phyloP scores from a whole-genome alignment of 371 early-diverging fungal genomes.

The Mucor sp. region DNA sequence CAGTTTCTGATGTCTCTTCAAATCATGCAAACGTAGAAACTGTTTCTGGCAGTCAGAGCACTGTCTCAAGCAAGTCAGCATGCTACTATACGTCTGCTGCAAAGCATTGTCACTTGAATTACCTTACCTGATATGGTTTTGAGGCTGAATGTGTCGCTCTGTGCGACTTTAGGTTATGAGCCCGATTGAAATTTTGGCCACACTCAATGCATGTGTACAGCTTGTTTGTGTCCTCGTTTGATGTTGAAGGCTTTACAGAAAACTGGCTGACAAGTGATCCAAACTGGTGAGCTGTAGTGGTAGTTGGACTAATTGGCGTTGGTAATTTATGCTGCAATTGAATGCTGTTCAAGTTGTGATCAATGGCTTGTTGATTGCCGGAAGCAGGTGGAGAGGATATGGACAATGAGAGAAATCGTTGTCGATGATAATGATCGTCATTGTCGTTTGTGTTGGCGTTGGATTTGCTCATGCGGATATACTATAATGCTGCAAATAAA shows the following conservation, averaged over 20 bases:
- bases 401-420: background rate
- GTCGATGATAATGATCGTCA: background rate
- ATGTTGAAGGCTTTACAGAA: conserved; percentile 15
- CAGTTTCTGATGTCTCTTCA: conserved; percentile 74
- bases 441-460: background rate
- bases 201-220: conserved; percentile 36
- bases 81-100: background rate
- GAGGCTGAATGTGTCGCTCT: conserved; percentile 47
- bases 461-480: background rate
- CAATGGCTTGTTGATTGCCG: background rate
- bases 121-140: conserved; percentile 47
- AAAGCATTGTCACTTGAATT: background rate
- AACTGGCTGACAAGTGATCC: conserved; percentile 20
- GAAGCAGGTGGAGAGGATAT: background rate
- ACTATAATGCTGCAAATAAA: background rate
- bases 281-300: background rate
- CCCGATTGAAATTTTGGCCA: conserved; percentile 44
- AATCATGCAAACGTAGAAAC: conserved; percentile 74
- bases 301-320: conserved; percentile 15
- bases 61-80: conserved; percentile 7
- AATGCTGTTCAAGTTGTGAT: background rate
- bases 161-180: conserved; percentile 54
- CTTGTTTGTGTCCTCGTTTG: background rate
- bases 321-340: conserved; percentile 5
- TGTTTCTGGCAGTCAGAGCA: conserved; percentile 44